Evolutionary conservation across 23 red algal species (phyloP), one percentile per base, ranked within the genome.

Genomic region (Gracilaria vermiculophylla): DNA sequence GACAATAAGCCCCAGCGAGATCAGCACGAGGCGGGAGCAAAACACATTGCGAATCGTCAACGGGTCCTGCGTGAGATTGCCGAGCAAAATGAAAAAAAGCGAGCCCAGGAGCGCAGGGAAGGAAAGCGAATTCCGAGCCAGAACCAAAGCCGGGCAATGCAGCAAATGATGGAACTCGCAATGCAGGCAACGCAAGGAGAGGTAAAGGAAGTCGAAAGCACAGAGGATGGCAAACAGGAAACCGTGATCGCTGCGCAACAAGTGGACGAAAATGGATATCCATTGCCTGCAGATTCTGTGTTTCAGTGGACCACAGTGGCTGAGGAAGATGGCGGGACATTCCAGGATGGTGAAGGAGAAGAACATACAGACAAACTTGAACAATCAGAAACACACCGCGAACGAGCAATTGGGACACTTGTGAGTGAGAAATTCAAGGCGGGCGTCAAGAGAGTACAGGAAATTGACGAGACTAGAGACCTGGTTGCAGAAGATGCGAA

Each of bases 1-100:
- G 76, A 91, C 76, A 91, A 91, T 54, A 62, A 41, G 17, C 20
- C 56, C 11, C 87, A 91, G 58, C 28, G 87, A 24, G 58, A 69
- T 61, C 87, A 91, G 29, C 87, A 91, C 53, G 58, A 81, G 35
- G 12, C 64, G 17, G 87, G 74, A 24, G 41, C 76, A 31, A 80
- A 81, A 51, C 87, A 91, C 62, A 54, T 56, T 33, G 61, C 41
- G 42, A 74, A 73, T 32, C 76, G 45, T 23, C 49, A 66, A 35
- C 21, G 41, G 5, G 58, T 80, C 21, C 28, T 91, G 41, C 28
- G 29, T 0, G 57, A 81, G 5, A 91, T 91, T 56, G 87, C 87
- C 10, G 52, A 62, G 2, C 50, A 39, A 44, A 91, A 91, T 37
- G 75, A 81, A 19, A 78, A 77, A 14, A 19, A 42, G 9, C 67